Percentiles rank a stretch among this genome's conserved stretches.
These are phyloP conservation scores for Saccharomycopsis capsularis DNA, from an alignment of 805 yeast genomes.

Conservation along the genomic window DNA sequence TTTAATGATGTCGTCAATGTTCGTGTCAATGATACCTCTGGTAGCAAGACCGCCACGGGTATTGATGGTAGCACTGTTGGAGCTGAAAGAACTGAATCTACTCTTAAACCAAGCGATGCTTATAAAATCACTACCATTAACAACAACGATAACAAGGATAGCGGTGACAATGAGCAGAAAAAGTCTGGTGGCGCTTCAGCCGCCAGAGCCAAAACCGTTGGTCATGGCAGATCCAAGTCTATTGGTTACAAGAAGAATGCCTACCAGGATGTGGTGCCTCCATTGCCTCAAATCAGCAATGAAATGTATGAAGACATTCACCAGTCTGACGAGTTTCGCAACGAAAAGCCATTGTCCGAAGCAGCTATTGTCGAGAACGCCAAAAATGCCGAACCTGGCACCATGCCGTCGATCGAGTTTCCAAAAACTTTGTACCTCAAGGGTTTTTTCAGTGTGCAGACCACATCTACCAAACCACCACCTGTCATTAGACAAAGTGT, in stretches of 20 bases:
- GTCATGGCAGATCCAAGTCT: conserved; percentile 67
- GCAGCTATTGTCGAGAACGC: conserved; percentile 42
- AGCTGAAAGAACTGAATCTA: conserved; percentile 8
- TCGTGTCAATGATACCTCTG: conserved; percentile 5
- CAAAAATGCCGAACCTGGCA: conserved; percentile 57
- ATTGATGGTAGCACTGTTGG: conserved; percentile 18
- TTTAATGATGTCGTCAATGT: not conserved
- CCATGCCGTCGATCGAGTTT: conserved; percentile 91
- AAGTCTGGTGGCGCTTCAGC: conserved; percentile 41
- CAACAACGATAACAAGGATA: not conserved
- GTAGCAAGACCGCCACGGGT: conserved; percentile 23
- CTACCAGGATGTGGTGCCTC: conserved; percentile 24
- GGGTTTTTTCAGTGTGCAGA: conserved; percentile 91
- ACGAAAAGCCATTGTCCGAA: conserved; percentile 35
- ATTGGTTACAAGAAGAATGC: conserved; percentile 26
- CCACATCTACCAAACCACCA: conserved; percentile 87
- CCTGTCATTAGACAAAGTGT: conserved; percentile 83
- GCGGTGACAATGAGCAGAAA: conserved; percentile 52
- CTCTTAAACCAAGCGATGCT: too few species aligned
- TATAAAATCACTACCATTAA: too few species aligned
- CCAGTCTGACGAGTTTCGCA: conserved; percentile 32
- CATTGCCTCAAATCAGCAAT: conserved; percentile 29
- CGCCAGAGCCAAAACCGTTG: conserved; percentile 82
- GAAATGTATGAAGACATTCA: conserved; percentile 51
- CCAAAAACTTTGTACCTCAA: conserved; percentile 86